phyloP scores from a whole-genome alignment of 108 stramenopile genomes.

The Nannochloropsis salina region DNA sequence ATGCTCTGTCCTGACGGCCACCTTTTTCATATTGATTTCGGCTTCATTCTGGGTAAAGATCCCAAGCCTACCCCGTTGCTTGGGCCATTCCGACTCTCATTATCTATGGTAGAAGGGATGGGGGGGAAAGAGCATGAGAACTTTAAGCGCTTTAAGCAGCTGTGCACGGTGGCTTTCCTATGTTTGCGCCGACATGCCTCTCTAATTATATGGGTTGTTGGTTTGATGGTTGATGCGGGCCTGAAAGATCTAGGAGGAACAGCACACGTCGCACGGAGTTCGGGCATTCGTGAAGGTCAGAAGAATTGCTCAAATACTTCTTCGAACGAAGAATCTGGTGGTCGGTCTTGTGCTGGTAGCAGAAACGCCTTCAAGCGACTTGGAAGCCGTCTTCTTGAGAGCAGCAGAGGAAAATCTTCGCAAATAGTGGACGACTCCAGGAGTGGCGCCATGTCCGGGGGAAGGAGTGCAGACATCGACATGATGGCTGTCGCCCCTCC shows the following conservation, averaged over 20 bases:
- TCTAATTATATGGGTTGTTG: neutral
- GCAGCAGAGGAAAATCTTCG: neutral
- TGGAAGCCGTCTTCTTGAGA: neutral
- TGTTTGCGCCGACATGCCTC: neutral
- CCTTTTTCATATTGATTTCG: conserved; percentile 66
- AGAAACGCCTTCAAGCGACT: neutral
- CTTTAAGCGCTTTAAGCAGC: neutral
- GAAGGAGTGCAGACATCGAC: neutral
- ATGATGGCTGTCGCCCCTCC: neutral
- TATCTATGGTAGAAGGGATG: neutral
- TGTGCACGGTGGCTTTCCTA: neutral
- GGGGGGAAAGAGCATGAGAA: neutral
- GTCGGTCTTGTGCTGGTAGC: too few species aligned
- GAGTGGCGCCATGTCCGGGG: too few species aligned
- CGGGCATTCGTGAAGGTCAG: too few species aligned
- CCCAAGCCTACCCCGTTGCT: neutral
- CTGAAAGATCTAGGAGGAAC: neutral
- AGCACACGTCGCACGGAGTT: neutral
- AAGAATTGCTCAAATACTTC: too few species aligned
- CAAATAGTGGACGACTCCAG: too few species aligned
- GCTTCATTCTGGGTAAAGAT: conserved; percentile 19
- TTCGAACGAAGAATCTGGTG: too few species aligned
- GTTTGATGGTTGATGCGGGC: neutral
- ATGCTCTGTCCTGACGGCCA: conserved; percentile 58
- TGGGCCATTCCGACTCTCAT: neutral